These are phyloP conservation scores for Colletotrichum ledebouriae DNA, from an alignment of 2,329 filamentous ascomycete species.

Conservation along the genomic window DNA sequence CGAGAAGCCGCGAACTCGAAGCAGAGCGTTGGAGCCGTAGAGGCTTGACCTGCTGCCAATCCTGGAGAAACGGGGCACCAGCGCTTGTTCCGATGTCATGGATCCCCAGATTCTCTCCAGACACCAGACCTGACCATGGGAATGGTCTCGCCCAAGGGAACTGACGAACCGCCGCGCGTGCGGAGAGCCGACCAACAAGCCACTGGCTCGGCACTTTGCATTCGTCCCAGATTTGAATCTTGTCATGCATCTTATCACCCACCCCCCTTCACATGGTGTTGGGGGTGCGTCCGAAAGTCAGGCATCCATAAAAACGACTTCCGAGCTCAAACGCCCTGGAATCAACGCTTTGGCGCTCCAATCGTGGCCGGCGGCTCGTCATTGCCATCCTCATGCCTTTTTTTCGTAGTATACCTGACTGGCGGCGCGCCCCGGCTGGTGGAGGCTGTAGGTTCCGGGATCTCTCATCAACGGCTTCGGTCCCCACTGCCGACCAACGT, in stretches of 20 bases:
- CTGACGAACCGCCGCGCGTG: neutral
- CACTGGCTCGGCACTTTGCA: conserved; percentile 21
- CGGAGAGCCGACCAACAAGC: neutral
- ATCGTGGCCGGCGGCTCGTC: neutral
- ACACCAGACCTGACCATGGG: neutral
- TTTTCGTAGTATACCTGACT: too few relatives aligned
- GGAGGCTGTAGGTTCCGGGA: neutral
- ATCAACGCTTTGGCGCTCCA: conserved; percentile 19
- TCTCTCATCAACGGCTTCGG: conserved; percentile 9
- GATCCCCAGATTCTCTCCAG: neutral
- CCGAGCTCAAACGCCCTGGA: conserved; percentile 2
- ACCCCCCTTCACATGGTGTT: neutral
- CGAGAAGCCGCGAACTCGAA: neutral
- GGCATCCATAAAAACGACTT: conserved; percentile 9
- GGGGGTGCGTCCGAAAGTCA: neutral
- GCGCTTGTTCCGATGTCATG: conserved; percentile 2
- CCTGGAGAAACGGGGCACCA: neutral
- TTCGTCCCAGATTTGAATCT: neutral
- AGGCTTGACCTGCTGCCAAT: conserved; percentile 19
- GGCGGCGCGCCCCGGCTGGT: neutral
- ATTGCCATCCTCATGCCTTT: neutral
- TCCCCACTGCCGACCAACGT: conserved; percentile 18
- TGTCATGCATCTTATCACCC: conserved; percentile 1
- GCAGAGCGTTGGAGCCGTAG: neutral
- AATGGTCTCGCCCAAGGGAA: neutral